Evolutionary conservation across 257 asterid species (phyloP).

Genomic region (Galeopsis tetrahit): DNA sequence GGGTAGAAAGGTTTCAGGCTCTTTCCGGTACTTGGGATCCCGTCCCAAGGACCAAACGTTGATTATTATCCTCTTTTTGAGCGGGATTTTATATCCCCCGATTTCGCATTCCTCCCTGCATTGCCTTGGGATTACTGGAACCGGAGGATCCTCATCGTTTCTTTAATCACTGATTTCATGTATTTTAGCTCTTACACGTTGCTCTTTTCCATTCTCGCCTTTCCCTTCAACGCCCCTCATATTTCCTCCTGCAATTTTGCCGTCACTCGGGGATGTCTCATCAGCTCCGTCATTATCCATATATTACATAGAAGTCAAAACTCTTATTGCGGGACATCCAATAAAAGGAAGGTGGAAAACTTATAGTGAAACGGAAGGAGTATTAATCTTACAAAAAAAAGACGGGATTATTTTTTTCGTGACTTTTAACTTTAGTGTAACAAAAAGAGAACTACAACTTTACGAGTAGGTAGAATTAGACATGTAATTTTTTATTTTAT

Average conservation of each 20-base stretch:
- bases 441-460: too few species aligned
- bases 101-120: conserved; percentile 36
- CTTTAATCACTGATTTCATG: conserved; percentile 34
- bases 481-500: too few species aligned
- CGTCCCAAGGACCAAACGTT: conserved; percentile 42
- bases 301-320: conserved; percentile 30
- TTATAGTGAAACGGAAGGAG: too few species aligned
- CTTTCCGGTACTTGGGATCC: conserved; percentile 37
- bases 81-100: conserved; percentile 36
- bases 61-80: conserved; percentile 28
- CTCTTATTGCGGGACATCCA: too few species aligned
- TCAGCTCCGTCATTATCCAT: conserved; percentile 44
- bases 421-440: too few species aligned
- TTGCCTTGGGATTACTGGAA: conserved; percentile 38
- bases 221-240: conserved; percentile 3
- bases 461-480: too few species aligned
- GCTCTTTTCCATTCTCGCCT: conserved; percentile 15
- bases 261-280: conserved; percentile 24
- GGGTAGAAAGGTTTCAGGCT: conserved; percentile 36
- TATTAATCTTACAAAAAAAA: too few species aligned
- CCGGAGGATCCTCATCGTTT: conserved; percentile 40
- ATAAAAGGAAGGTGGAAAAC: too few species aligned
- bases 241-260: background rate
- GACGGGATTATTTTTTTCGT: too few species aligned
- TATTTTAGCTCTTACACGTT: conserved; percentile 31